Evolutionary conservation across 345 rosid genomes (phyloP).

Genomic region (Populus deltoides): DNA sequence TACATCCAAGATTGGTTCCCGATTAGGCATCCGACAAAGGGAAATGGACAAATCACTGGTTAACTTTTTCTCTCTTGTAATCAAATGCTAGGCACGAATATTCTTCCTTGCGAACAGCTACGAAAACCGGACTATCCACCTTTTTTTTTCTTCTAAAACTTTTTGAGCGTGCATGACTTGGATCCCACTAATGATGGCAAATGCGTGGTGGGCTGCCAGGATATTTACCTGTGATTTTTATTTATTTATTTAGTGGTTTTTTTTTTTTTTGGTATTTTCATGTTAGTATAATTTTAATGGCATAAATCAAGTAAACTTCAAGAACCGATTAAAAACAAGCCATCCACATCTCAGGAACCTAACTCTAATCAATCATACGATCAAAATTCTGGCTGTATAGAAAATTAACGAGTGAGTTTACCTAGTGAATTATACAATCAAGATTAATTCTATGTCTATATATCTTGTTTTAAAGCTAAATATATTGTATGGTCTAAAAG

Average conservation of each 20-base stretch:
- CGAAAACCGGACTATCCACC: neutral
- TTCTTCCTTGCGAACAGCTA: neutral
- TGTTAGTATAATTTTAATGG: neutral
- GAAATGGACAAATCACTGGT: neutral
- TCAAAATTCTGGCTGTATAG: neutral
- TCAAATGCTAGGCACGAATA: neutral
- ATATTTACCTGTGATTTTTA: neutral
- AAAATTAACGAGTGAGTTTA: neutral
- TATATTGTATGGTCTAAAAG: neutral
- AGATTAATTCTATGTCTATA: neutral
- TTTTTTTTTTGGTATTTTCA: neutral
- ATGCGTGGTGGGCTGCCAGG: conserved; percentile 7
- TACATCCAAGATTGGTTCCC: neutral
- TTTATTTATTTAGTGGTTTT: too few relatives aligned
- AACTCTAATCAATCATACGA: neutral
- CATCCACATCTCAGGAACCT: neutral
- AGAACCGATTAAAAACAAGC: neutral
- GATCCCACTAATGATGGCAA: neutral
- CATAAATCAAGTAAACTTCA: too few relatives aligned
- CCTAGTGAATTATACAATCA: neutral
- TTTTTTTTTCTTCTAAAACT: neutral
- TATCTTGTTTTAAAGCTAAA: neutral
- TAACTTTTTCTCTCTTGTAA: neutral
- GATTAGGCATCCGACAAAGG: neutral
- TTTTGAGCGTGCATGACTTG: neutral